Percentiles rank a stretch among this genome's conserved stretches.
These are phyloP conservation scores for Penicillium nordicum DNA, from an alignment of 2,329 filamentous ascomycete genomes.

Conservation along the genomic window DNA sequence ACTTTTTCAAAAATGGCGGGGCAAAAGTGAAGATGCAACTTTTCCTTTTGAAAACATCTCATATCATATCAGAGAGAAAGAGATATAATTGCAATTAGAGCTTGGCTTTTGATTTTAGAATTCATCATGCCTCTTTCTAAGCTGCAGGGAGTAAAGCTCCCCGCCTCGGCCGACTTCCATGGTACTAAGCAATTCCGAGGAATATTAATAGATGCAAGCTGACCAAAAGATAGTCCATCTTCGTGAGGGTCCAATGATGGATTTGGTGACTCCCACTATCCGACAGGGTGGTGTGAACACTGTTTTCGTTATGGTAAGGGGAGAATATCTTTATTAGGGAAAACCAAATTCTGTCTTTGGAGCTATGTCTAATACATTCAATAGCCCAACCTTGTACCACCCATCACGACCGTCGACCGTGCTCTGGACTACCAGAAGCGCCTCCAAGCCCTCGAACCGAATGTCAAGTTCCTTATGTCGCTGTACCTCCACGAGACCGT, in stretches of 20 bases:
- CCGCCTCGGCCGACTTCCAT: constrained; percentile 65
- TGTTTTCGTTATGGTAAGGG: constrained; percentile 52
- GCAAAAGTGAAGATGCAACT: constrained; percentile 11
- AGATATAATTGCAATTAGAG: not conserved
- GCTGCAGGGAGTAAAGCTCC: constrained; percentile 49
- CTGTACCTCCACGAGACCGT: constrained; percentile 64
- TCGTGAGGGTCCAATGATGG: constrained; percentile 63
- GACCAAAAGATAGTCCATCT: constrained; percentile 55
- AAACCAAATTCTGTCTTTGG: constrained; percentile 36
- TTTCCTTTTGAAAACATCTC: not conserved
- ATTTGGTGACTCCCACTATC: constrained; percentile 54
- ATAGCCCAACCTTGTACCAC: constrained; percentile 64
- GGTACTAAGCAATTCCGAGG: constrained; percentile 24
- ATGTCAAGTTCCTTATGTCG: constrained; percentile 70
- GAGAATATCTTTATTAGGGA: not conserved
- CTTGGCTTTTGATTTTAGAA: not conserved
- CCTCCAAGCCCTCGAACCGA: constrained; percentile 58
- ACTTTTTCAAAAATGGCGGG: constrained; percentile 28
- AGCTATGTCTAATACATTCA: constrained; percentile 18
- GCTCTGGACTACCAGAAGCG: constrained; percentile 64
- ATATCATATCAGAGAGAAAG: not conserved
- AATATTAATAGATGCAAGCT: constrained; percentile 7
- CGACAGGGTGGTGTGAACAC: constrained; percentile 64
- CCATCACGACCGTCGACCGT: constrained; percentile 58
- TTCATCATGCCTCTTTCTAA: constrained; percentile 33